A percentile compares a stretch with the other conserved stretches of the same genome.
Conservation (phyloP, 1,284 basidiomycete species). For the Mycena sp. region DNA sequence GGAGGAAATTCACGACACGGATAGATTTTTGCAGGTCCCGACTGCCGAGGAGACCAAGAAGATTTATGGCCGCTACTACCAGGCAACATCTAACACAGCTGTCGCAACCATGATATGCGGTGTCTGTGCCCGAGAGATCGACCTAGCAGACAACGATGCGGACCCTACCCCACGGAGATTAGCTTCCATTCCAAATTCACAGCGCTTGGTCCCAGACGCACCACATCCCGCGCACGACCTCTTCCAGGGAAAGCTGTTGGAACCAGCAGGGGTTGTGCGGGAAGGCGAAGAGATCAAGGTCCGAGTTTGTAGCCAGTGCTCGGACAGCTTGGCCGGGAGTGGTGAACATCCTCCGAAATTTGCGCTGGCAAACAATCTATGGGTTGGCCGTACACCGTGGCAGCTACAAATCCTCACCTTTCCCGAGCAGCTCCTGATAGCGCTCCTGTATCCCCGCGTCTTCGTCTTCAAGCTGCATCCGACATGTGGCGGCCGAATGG, state of each 20-base stretch:
- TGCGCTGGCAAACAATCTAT: too few species aligned
- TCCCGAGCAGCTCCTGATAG: slow-evolving; percentile 40
- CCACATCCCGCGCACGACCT: slow-evolving; percentile 18
- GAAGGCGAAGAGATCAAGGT: not conserved
- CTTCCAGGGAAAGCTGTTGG: not conserved
- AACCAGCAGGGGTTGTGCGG: not conserved
- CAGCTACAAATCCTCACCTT: slow-evolving; percentile 36
- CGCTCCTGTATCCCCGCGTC: slow-evolving; percentile 39
- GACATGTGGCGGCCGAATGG: slow-evolving; percentile 1
- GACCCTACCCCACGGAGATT: not conserved
- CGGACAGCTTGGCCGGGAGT: not conserved
- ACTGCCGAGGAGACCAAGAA: slow-evolving; percentile 13
- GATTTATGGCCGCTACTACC: slow-evolving; percentile 32
- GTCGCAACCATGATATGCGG: slow-evolving; percentile 29
- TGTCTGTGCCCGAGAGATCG: slow-evolving; percentile 28
- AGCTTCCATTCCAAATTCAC: slow-evolving; percentile 16
- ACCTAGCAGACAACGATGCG: not conserved
- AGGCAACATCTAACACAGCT: slow-evolving; percentile 31
- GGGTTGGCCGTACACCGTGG: too few species aligned
- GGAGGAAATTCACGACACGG: slow-evolving; percentile 1
- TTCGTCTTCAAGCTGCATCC: slow-evolving; percentile 44
- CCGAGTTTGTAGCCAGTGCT: not conserved
- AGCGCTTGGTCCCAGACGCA: slow-evolving; percentile 13
- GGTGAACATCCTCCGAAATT: slow-evolving; percentile 28
- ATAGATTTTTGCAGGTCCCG: slow-evolving; percentile 25